Evolutionary conservation across 176 grass and related monocot genomes (phyloP).

Genomic region (Lolium multiflorum): DNA sequence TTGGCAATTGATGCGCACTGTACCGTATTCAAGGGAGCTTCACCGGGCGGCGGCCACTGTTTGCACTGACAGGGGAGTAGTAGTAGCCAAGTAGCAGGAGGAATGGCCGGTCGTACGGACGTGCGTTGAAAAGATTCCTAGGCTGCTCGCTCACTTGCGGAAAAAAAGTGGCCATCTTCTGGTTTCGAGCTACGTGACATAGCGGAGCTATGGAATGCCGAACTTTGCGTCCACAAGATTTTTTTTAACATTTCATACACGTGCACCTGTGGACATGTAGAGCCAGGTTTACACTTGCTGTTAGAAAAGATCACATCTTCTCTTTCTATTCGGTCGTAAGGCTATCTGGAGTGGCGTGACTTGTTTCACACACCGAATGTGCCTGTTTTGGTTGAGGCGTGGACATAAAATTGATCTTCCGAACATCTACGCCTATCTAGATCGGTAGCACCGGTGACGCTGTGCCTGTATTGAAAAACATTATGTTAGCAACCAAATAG

Average conservation of each 20-base stretch:
- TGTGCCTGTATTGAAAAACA: no score
- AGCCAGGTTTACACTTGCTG: background rate
- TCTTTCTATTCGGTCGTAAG: no score
- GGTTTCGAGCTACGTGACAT: background rate
- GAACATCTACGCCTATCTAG: no score
- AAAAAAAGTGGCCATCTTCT: background rate
- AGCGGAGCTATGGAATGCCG: background rate
- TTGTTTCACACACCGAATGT: no score
- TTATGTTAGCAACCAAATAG: no score
- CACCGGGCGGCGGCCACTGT: background rate
- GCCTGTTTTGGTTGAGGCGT: no score
- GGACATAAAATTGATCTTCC: no score
- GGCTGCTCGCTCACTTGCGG: constrained; percentile 7
- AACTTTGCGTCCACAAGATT: background rate
- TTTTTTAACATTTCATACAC: no score
- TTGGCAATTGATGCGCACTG: constrained; percentile 12
- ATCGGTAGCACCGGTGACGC: no score
- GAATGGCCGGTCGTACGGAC: background rate
- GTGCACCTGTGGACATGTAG: background rate
- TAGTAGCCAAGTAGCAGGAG: background rate
- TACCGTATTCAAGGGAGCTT: background rate
- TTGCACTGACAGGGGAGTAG: background rate
- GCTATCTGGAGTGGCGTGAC: no score
- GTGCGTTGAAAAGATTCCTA: background rate
- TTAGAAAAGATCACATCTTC: no score